Evolutionary conservation across 2,329 filamentous ascomycete species (phyloP), one percentile per base, ranked within the genome.

Genomic region (Colletotrichum lini): DNA sequence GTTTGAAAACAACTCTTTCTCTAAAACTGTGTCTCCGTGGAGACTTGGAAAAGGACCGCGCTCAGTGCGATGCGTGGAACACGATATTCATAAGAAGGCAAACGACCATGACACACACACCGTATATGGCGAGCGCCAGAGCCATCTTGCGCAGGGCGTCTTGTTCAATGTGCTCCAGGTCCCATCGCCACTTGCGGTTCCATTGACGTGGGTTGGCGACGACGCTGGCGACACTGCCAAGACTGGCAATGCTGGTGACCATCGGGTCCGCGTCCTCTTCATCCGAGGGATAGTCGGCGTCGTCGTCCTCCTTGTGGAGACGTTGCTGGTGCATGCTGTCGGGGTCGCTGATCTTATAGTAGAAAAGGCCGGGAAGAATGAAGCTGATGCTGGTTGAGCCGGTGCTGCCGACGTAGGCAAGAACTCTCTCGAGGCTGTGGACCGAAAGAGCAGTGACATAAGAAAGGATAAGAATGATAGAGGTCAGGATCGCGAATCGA

Each of bases 381-480:
- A 99, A 99, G 73, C 94, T 97, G 77, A 99, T 99, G 72, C 94
- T 94, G 0, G 96, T 99, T 62, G 93, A 96, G 64, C 96, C 96
- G 0, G 96, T 99, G 76, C 93, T 95, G 47, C 96, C 96, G 13
- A 99, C 96, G 76, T 98, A 99, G 0, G 96, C 96, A 0, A 99
- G 88, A 0, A 99, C 95, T 57, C 94, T 92, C 79, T 98, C 95
- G 3, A 99, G 88, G 15, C 93, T 96, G 23, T 91, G 93, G 3
- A 99, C 95, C 0, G 94, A 97, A 84, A 99, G 94, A 30, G 96
- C 95, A 9, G 94, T 94, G 67, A 94, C 87, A 80, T 98, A 99
- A 71, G 93, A 94, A 40, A 95, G 81, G 9, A 97, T 88, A 63
- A 99, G 91, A 75, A 99, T 95, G 5, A 89, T 82, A 0, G 95